Conservation (phyloP, 1,139 yeast species). For the Kodamaea sp. region DNA sequence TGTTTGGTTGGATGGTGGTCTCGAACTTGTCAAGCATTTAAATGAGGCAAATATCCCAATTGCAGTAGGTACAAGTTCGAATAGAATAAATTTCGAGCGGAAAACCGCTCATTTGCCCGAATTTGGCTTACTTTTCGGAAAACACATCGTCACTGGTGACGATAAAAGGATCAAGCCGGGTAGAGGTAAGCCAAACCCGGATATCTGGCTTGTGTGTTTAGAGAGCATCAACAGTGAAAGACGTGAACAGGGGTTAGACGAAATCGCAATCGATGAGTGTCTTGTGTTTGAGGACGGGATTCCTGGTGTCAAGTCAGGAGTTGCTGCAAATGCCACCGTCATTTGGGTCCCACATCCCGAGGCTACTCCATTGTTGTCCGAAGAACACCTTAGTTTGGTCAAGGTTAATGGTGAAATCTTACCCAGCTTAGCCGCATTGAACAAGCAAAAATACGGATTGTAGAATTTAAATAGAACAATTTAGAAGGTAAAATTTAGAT, state of each 20-base stretch:
- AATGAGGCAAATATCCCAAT: constrained; percentile 56
- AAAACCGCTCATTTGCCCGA: constrained; percentile 68
- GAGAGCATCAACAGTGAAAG: constrained; percentile 56
- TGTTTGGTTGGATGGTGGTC: constrained; percentile 79
- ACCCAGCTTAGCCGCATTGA: constrained; percentile 50
- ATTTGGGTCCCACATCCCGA: constrained; percentile 89
- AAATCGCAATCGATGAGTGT: constrained; percentile 70
- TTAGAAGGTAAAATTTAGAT: constrained; percentile 1
- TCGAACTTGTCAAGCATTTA: constrained; percentile 57
- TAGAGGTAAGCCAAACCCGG: constrained; percentile 89
- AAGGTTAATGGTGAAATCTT: constrained; percentile 58
- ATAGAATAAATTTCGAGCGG: constrained; percentile 50
- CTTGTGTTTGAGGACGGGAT: constrained; percentile 92
- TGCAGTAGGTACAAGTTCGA: constrained; percentile 91
- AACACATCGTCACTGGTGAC: constrained; percentile 81
- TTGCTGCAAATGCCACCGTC: constrained; percentile 78
- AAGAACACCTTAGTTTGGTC: constrained; percentile 43
- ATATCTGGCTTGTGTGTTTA: constrained; percentile 84
- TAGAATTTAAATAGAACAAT: constrained; percentile 5
- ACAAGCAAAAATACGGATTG: constrained; percentile 44
- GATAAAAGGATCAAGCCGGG: constrained; percentile 78
- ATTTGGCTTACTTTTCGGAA: constrained; percentile 60
- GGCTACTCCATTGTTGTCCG: constrained; percentile 52
- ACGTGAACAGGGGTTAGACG: constrained; percentile 29
- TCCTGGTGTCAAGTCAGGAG: constrained; percentile 82